Base-by-base conservation (phyloP, 2,329 filamentous ascomycete species). In the Stagonosporopsis tanaceti region DNA sequence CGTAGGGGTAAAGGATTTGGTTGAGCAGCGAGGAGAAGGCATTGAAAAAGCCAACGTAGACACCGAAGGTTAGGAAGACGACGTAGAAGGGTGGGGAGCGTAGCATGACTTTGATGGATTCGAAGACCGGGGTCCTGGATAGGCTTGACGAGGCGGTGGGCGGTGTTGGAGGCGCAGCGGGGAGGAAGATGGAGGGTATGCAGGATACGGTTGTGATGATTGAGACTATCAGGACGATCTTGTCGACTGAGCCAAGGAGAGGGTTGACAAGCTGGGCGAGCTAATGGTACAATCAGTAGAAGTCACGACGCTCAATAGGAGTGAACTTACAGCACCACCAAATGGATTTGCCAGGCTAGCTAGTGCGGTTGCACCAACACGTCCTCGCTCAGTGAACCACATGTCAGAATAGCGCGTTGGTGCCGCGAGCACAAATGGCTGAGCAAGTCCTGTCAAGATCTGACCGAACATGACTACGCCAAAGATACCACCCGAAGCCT, bases 1-100 rank as follows among this genome's bases (percentile, higher is more conserved):
- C 90, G 78, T 97, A 94, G 0, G 95, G 95, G 37, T 86, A 81
- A 62, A 98, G 85, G 73, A 98, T 91, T 73, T 97, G 94, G 79
- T 94, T 96, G 9, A 98, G 83, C 1, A 98, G 85, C 1, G 90
- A 90, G 47, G 93, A 96, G 64, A 93, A 82, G 65, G 90, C 90
- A 82, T 98, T 98, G 87, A 99, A 99, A 80, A 95, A 89, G 68
- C 90, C 93, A 60, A 97, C 91, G 76, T 93, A 97, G 68, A 93
- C 78, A 63, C 85, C 80, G 78, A 94, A 98, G n/a, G 93, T 89
- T 58, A 93, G 69, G 60, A 93, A 80, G 63, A 97, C 78, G 61
- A 97, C 84, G 84, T 88, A 96, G 77, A 96, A 89, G 72, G 94
- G 89, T 17, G 85, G 80, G 5, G 87, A 90, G 30, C 70, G 73